phyloP scores from a whole-genome alignment of 2,329 filamentous ascomycete species.

The Phyllosticta ampelicida region DNA sequence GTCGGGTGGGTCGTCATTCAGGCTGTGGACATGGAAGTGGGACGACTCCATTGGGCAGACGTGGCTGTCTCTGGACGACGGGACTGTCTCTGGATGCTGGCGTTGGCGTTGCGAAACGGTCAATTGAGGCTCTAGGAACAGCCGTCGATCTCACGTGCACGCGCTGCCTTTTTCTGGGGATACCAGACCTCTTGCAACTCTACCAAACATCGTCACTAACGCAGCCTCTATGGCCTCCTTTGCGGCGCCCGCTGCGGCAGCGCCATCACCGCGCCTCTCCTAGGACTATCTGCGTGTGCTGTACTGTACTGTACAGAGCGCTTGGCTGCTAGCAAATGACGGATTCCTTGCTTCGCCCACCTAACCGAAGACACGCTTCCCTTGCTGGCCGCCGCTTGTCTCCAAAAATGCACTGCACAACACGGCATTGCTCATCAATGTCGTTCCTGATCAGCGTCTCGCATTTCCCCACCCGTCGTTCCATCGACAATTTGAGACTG shows the following conservation, averaged over 20 bases:
- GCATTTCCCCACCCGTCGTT: background rate
- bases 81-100: background rate
- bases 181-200: background rate
- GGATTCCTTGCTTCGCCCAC: background rate
- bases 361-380: background rate
- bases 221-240: background rate
- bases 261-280: background rate
- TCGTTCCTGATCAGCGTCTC: background rate
- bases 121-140: background rate
- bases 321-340: background rate
- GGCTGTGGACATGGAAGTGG: constrained; percentile 6
- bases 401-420: background rate
- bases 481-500: too few species aligned
- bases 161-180: background rate
- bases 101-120: background rate
- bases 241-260: background rate
- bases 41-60: constrained; percentile 7
- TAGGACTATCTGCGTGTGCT: background rate
- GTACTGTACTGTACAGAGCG: background rate
- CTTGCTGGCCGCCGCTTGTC: background rate
- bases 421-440: background rate
- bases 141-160: constrained; percentile 8
- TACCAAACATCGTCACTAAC: background rate
- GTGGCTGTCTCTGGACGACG: constrained; percentile 1
- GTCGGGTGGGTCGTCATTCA: background rate